Percentiles rank a stretch among this genome's conserved stretches.
Conservation (phyloP, 495 filamentous ascomycete genomes). For the Tuber aestivum region DNA sequence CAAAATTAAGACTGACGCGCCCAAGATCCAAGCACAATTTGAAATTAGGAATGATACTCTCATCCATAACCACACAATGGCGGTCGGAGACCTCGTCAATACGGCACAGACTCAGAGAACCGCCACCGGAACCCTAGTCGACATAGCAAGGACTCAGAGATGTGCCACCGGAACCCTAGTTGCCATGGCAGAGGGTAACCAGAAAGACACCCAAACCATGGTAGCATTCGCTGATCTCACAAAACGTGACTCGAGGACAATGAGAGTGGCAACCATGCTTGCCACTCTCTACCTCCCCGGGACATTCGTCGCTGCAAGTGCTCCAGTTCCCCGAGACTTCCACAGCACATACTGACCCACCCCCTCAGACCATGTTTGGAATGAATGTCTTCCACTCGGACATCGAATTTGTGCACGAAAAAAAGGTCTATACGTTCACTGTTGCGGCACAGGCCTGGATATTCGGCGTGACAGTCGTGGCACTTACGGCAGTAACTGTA, state of each 20-base stretch:
- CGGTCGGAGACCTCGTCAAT: slow-evolving; percentile 1
- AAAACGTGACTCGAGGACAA: slow-evolving; percentile 14
- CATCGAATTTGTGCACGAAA: background rate
- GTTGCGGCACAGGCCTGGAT: slow-evolving; percentile 6
- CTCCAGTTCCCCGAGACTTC: background rate
- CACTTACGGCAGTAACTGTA: slow-evolving; percentile 11
- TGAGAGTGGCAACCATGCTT: slow-evolving; percentile 19
- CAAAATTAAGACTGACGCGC: background rate
- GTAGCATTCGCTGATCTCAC: slow-evolving; percentile 12
- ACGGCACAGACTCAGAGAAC: too few species aligned
- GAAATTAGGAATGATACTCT: slow-evolving; percentile 18
- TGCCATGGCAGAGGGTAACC: background rate
- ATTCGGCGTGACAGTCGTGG: background rate
- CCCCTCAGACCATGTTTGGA: slow-evolving; percentile 8
- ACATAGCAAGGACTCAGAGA: too few species aligned
- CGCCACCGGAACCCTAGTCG: background rate
- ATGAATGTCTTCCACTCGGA: slow-evolving; percentile 13
- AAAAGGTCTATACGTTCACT: background rate
- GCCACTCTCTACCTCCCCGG: slow-evolving; percentile 21
- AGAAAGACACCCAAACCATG: slow-evolving; percentile 1
- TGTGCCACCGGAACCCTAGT: background rate
- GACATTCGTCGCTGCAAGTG: slow-evolving; percentile 22
- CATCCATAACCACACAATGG: slow-evolving; percentile 8
- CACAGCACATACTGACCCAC: background rate
- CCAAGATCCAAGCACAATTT: slow-evolving; percentile 13